Evolutionary conservation across 2,329 filamentous ascomycete species (phyloP), one percentile per base, ranked within the genome.

Genomic region (Sporothrix inflata): DNA sequence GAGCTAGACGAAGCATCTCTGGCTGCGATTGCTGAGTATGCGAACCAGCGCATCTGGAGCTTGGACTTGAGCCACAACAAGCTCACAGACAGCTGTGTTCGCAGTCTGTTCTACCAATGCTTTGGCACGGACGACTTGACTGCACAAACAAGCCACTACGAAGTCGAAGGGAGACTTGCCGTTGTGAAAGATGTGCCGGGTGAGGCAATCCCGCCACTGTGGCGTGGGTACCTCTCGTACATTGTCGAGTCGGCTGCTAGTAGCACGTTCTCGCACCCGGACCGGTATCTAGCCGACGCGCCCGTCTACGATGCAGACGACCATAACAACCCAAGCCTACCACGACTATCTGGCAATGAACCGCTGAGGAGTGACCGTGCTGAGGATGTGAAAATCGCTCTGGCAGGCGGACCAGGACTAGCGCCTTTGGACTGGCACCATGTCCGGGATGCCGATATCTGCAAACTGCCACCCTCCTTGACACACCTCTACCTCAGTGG

Each of bases 401-500:
- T 83, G 4, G 77, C 80, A 4, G 77, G 76, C 4, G 74, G 73
- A 9, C 69, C 75, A 75, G 55, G 75, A 30, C 4, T 24, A 34
- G 9, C 71, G 47, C 14, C 74, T 51, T 42, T 72, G 16, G 21
- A 77, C 71, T 60, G 74, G 73, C 63, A 77, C 49, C 57, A 74
- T 19, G 61, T 77, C 27, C 40, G 72, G 4, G 73, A 75, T 19
- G 74, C 76, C 5, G 76, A 76, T 30, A 73, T 81, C 1, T 80
- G 78, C 27, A 63, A 72, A 12, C 68, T 72, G 16, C 75, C 77
- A 3, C 72, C 76, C 1, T 83, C 83, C 2, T 76, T 90, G 61
- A 89, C 88, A 0, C 88, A 90, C 74, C 78, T 91, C 19, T 83
- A 84, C 66, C 74, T 91, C 12, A 86, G 85, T 38, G 79, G 80